A percentile compares a stretch with the other conserved stretches of the same genome.
Evolutionary conservation across 2,329 filamentous ascomycete species (phyloP).

Genomic region (Cytospora mali): DNA sequence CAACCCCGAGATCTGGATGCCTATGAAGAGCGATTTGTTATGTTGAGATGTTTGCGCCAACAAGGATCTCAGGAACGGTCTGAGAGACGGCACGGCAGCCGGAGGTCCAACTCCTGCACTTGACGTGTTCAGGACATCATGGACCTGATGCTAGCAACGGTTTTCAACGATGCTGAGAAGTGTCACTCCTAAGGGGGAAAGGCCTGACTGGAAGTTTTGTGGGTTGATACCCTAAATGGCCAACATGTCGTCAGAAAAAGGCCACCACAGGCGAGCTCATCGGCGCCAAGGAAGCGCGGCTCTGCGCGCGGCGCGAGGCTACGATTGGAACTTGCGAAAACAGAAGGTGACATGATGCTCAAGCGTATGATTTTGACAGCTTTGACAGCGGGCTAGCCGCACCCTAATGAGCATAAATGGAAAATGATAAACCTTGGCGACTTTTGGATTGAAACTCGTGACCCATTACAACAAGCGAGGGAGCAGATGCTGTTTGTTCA

Average conservation of each 20-base stretch:
- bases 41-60: neutral
- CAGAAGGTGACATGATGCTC: neutral
- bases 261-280: slow-evolving; percentile 6
- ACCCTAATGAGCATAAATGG: neutral
- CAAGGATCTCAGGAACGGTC: neutral
- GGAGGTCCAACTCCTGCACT: neutral
- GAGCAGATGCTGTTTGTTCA: neutral
- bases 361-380: neutral
- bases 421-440: neutral
- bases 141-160: neutral
- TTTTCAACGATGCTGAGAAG: neutral
- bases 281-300: neutral
- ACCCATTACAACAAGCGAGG: too few relatives aligned
- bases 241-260: slow-evolving; percentile 10
- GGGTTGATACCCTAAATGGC: slow-evolving; percentile 6
- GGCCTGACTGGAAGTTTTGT: neutral
- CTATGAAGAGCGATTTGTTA: neutral
- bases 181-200: neutral
- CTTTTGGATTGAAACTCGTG: neutral
- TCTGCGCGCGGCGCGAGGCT: neutral
- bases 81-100: neutral
- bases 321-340: neutral
- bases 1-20: neutral
- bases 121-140: neutral
- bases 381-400: slow-evolving; percentile 1